Base-by-base conservation (phyloP, 768 basidiomycete genomes). In the Kockovaella imperatae region DNA sequence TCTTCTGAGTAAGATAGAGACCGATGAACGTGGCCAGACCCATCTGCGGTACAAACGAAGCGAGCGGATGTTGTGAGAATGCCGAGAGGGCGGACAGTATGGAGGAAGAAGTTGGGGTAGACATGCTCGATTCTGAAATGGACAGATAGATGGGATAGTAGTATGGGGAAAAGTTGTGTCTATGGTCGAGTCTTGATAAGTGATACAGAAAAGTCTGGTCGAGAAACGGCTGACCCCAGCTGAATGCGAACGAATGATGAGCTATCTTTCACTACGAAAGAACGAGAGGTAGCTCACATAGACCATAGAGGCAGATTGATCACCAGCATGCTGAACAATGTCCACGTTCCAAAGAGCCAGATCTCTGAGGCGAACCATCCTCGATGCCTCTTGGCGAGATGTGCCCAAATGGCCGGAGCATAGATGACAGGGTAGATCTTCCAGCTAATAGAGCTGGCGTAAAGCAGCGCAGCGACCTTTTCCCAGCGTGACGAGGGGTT, bases 131-230 rank as follows among this genome's bases (percentile, higher is more conserved):
- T 11, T 38, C 60, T 14, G 87, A 83, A 61, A 90, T 84, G 0
- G 82, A 83, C 46, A 97, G 80, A 70, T 97, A 96, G 31, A 84
- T 88, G 28, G 84, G 81, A 68, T 97, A 96, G 72, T 95, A 97
- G 74, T 96, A 95, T 0, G 89, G 87, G 5, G 91, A 90, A 72
- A 99, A 97, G 70, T 99, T 99, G 72, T 97, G 95, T 47, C 93
- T 84, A 61, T 97, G 91, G 72, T 99, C 95, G 17, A 87, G 80
- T 17, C 95, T 80, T 54, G 83, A 80, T 8, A 87, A 73, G 58
- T 97, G 95, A 68, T 97, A 97, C 13, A 97, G 76, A 69, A 89
- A 97, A 1, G 95, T 83, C 67, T 97, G 86, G 47, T 85, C 76
- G 17, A 97, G 71, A 75, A 97, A 95, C 0, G 93, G 83, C 54